Conservation (phyloP, 2,329 filamentous ascomycete species). For the Pseudogymnoascus sp. region DNA sequence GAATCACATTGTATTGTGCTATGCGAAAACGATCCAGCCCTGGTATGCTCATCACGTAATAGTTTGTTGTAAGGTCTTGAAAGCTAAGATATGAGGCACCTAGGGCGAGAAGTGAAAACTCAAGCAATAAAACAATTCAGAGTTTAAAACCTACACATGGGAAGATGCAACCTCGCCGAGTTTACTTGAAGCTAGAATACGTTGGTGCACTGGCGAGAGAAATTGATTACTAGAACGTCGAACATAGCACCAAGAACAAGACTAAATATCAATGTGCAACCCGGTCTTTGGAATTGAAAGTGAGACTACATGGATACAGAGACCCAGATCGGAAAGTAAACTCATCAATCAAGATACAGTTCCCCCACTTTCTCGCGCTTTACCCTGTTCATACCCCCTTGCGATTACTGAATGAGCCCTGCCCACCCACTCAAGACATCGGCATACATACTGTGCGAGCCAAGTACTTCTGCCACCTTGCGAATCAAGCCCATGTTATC, state of each 20-base stretch:
- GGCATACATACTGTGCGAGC: too few relatives aligned
- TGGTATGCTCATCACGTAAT: not conserved
- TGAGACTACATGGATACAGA: too few relatives aligned
- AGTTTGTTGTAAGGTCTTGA: not conserved
- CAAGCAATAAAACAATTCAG: not conserved
- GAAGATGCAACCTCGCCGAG: not conserved
- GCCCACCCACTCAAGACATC: too few relatives aligned
- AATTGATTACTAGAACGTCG: not conserved
- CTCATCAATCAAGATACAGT: not conserved
- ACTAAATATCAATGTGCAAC: not conserved
- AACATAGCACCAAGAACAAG: not conserved
- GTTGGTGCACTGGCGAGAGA: not conserved
- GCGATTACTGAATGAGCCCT: too few relatives aligned
- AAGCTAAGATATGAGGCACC: not conserved
- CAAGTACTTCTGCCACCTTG: too few relatives aligned
- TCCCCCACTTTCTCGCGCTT: not conserved
- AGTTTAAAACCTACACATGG: not conserved
- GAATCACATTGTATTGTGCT: too few relatives aligned
- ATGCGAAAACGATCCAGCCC: not conserved
- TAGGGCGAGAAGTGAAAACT: not conserved
- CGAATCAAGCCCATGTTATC: too few relatives aligned
- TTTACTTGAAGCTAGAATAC: not conserved
- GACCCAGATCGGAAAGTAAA: not conserved
- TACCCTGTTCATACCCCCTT: not conserved
- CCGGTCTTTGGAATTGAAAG: not conserved